phyloP scores from a whole-genome alignment of 2,329 filamentous ascomycete species.

The Pseudocercospora fuligena region DNA sequence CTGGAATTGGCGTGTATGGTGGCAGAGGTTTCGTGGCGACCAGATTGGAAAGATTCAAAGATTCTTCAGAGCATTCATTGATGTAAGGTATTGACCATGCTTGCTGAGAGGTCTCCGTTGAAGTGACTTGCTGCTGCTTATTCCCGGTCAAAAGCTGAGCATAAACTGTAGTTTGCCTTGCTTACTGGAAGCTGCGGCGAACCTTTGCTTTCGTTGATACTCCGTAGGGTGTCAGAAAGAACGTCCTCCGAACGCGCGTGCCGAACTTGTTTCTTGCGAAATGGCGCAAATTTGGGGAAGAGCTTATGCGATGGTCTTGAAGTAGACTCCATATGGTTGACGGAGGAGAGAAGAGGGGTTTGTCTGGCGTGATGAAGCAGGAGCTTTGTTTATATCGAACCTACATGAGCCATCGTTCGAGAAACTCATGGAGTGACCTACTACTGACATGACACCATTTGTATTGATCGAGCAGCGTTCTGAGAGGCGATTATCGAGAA shows the following conservation, averaged over 20 bases:
- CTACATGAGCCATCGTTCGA: background rate
- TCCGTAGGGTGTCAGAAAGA: background rate
- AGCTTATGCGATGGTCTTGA: slow-evolving; percentile 14
- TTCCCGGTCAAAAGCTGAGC: background rate
- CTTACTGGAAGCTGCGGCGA: slow-evolving; percentile 6
- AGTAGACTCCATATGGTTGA: background rate
- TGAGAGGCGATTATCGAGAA: background rate
- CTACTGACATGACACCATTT: background rate
- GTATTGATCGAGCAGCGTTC: background rate
- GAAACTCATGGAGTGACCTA: background rate
- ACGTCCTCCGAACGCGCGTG: slow-evolving; percentile 13
- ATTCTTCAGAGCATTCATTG: background rate
- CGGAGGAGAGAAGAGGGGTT: background rate
- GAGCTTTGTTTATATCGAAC: background rate
- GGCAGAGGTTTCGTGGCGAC: slow-evolving; percentile 13
- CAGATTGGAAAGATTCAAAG: background rate
- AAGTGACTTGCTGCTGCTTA: slow-evolving; percentile 2
- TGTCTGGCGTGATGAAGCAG: background rate
- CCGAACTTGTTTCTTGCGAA: slow-evolving; percentile 15
- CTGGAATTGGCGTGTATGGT: slow-evolving; percentile 26
- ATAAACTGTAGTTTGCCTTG: background rate
- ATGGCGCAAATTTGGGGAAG: slow-evolving; percentile 14
- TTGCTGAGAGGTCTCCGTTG: background rate
- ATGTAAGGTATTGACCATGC: slow-evolving; percentile 10
- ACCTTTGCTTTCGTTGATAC: background rate